Conservation (phyloP, 2,329 filamentous ascomycete genomes). For the Catunica adiposa region DNA sequence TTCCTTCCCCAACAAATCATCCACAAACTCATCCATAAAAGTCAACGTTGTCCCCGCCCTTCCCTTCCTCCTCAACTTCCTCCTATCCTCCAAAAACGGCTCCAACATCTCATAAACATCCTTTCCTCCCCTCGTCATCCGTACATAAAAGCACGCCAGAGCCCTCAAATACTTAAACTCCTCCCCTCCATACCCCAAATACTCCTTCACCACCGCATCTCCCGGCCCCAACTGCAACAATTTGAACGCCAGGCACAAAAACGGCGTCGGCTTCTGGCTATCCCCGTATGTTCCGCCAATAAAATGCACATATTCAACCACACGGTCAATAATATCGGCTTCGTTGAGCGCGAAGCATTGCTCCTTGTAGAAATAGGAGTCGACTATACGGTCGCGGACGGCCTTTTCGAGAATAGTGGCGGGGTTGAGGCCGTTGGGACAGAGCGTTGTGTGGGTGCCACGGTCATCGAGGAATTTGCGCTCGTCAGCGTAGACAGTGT, state of each 20-base stretch:
- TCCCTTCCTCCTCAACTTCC: slow-evolving; percentile 66
- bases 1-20: slow-evolving; percentile 77
- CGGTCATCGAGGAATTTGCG: slow-evolving; percentile 75
- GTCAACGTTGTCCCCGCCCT: slow-evolving; percentile 61
- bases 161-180: slow-evolving; percentile 77
- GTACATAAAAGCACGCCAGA: slow-evolving; percentile 82
- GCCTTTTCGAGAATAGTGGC: slow-evolving; percentile 93
- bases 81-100: slow-evolving; percentile 61
- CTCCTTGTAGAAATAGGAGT: slow-evolving; percentile 96
- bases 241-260: slow-evolving; percentile 89
- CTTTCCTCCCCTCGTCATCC: slow-evolving; percentile 66
- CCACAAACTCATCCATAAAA: slow-evolving; percentile 80
- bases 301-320: slow-evolving; percentile 63
- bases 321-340: slow-evolving; percentile 69
- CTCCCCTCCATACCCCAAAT: slow-evolving; percentile 59
- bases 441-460: slow-evolving; percentile 57
- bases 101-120: slow-evolving; percentile 70
- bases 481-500: slow-evolving; percentile 62
- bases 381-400: slow-evolving; percentile 85
- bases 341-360: slow-evolving; percentile 93
- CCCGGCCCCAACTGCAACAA: slow-evolving; percentile 73
- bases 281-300: slow-evolving; percentile 79
- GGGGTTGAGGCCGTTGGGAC: slow-evolving; percentile 79
- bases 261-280: slow-evolving; percentile 74
- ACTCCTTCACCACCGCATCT: slow-evolving; percentile 63